Conservation (phyloP, 164 flowering plant genomes). For the Stephania japonica region DNA sequence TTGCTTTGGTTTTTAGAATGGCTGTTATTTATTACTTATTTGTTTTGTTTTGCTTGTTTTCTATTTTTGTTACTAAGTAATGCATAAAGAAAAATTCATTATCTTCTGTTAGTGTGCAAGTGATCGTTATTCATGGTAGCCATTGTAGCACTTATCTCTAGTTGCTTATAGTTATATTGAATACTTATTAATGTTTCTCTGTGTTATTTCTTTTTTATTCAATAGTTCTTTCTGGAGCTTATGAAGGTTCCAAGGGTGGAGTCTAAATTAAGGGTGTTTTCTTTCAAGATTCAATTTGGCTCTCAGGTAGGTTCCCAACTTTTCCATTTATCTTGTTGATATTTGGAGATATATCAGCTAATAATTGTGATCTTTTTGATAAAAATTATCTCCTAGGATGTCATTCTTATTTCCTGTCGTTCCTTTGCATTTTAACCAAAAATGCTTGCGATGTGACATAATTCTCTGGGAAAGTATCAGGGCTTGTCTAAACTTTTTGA, state of each 20-base stretch:
- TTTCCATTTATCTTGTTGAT: slow-evolving; percentile 4
- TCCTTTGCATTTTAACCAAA: background rate
- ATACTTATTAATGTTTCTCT: background rate
- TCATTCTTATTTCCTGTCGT: background rate
- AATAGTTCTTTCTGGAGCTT: slow-evolving; percentile 82
- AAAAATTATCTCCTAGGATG: background rate
- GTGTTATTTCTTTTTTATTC: background rate
- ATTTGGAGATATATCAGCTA: background rate
- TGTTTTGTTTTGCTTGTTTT: too few species aligned
- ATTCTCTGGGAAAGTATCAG: background rate
- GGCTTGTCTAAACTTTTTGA: background rate
- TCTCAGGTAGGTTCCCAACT: slow-evolving; percentile 53
- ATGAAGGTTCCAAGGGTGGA: slow-evolving; percentile 97
- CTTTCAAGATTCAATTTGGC: slow-evolving; percentile 86
- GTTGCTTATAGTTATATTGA: background rate
- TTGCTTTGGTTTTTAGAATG: background rate
- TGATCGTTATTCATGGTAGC: background rate
- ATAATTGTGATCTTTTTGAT: background rate
- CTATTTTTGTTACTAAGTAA: background rate
- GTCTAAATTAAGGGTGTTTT: slow-evolving; percentile 82
- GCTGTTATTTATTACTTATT: too few species aligned
- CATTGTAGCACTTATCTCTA: background rate
- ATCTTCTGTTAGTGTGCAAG: background rate
- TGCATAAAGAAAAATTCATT: background rate
- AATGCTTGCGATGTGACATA: background rate